phyloP scores from a whole-genome alignment of 208 protist genomes.

The Wallacemonas sp. region DNA sequence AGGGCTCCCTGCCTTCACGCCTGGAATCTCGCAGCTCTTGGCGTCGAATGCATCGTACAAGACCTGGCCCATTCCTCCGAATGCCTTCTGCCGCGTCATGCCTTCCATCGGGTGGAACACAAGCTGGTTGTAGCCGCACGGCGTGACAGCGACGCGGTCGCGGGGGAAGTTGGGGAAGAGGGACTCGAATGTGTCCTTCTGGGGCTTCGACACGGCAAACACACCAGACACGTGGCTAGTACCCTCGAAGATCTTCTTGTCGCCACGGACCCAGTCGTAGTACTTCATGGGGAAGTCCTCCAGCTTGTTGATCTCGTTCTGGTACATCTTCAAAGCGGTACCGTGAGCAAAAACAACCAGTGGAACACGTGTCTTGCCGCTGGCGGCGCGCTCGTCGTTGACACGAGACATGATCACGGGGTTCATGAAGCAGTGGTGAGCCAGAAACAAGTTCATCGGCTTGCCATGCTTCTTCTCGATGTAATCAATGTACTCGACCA shows the following conservation, averaged over 20 bases:
- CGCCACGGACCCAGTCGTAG: conserved; percentile 69
- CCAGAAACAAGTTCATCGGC: conserved; percentile 67
- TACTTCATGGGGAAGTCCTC: conserved; percentile 77
- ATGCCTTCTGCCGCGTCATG: conserved; percentile 64
- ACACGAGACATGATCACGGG: conserved; percentile 71
- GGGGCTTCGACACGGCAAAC: conserved; percentile 64
- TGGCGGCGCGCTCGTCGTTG: conserved; percentile 43
- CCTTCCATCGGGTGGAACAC: conserved; percentile 59
- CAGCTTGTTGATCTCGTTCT: conserved; percentile 69
- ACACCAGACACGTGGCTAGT: conserved; percentile 51
- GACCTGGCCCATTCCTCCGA: conserved; percentile 56
- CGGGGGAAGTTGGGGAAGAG: conserved; percentile 59
- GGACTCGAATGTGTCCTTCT: conserved; percentile 62
- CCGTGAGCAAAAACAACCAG: conserved; percentile 77
- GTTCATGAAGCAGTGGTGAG: conserved; percentile 84
- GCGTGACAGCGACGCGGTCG: conserved; percentile 64
- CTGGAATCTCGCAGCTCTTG: conserved; percentile 22
- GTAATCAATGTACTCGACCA: conserved; percentile 64
- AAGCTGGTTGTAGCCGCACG: conserved; percentile 77
- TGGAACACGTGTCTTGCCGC: conserved; percentile 47
- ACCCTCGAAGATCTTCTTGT: conserved; percentile 60
- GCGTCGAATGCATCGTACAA: conserved; percentile 62
- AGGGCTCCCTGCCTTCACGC: conserved; percentile 29
- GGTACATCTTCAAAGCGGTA: conserved; percentile 81
- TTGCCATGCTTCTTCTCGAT: conserved; percentile 61